phyloP scores from a whole-genome alignment of 768 basidiomycete genomes.

The Tubosaeta sp. region DNA sequence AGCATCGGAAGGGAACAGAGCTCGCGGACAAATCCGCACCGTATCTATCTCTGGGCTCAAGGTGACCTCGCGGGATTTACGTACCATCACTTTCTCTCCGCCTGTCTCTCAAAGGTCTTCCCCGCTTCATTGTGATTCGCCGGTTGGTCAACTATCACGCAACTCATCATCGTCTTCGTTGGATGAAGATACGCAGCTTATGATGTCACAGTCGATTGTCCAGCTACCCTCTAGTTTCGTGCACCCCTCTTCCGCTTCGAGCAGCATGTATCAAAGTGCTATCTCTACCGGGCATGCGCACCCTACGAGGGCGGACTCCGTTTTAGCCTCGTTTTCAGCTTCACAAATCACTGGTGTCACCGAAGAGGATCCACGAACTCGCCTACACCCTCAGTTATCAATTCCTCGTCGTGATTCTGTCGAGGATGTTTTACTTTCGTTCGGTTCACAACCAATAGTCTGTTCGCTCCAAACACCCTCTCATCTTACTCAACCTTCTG shows the following conservation, averaged over 20 bases:
- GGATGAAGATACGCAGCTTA: constrained; percentile 59
- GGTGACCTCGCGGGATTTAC: constrained; percentile 48
- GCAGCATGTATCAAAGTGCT: constrained; percentile 80
- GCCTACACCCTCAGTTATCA: constrained; percentile 4
- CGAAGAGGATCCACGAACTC: constrained; percentile 1
- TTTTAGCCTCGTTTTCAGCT: neutral
- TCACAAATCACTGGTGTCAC: neutral
- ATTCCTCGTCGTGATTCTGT: constrained; percentile 7
- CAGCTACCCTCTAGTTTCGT: constrained; percentile 47
- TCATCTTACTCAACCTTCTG: constrained; percentile 16
- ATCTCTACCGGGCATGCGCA: constrained; percentile 35
- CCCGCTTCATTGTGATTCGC: constrained; percentile 2
- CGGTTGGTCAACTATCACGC: constrained; percentile 32
- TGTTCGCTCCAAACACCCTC: constrained; percentile 50
- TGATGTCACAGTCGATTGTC: constrained; percentile 75
- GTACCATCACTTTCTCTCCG: constrained; percentile 15
- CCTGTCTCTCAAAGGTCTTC: constrained; percentile 13
- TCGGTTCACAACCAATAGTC: constrained; percentile 59
- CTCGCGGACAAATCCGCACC: constrained; percentile 37
- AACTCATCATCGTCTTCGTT: constrained; percentile 55
- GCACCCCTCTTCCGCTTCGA: constrained; percentile 48
- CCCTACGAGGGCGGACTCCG: neutral
- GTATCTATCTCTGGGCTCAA: constrained; percentile 55
- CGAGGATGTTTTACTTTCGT: constrained; percentile 53
- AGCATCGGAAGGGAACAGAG: constrained; percentile 9